Evolutionary conservation across 139 green algal species (phyloP), one percentile per base, ranked within the genome.

Genomic region (Nannochloris sp.): DNA sequence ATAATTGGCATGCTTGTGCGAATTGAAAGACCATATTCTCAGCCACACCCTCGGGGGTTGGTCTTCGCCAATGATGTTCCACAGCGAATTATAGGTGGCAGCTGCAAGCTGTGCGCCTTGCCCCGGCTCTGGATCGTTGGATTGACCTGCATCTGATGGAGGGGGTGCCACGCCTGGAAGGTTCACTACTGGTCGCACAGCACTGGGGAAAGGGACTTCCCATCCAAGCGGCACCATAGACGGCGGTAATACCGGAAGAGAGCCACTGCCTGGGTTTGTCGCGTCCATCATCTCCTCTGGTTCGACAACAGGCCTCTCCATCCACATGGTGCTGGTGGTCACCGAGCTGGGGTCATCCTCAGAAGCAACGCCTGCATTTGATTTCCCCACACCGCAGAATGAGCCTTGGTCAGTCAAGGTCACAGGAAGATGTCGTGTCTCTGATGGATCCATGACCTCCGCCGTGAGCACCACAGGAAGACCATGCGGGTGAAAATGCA

Each of bases 401-500:
- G 50, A 23, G 5, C 50, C 50, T 31, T 57, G 15, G 25, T 72
- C 70, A 15, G 63, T 73, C 18, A 73, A 58, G 10, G 70, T 65
- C 25, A 48, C 27, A 16, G 70, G 58, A 27, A 77, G 64, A 18
- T 73, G 25, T 14, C 34, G 21, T 11, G 63, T 68, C n/a, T 65
- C 23, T 3, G 70, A 73, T 10, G 70, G 64, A 61, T 81, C 79
- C 55, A 75, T 66, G 18, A 95, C 88, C 72, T 96, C 89, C 1
- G 89, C 89, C 1, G 87, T 92, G 18, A 96, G 72, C 21, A 96
- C 61, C 9, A 95, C 49, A 7, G 83, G 81, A 2, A 69, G 61
- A 10, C 86, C 86, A 16, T 80, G 70, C 8, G 89, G 89, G 71
- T 95, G 89, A 66, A 96, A 96, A 72, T 93, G 86, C 29, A 95